Conservation (phyloP, 176 grass and related monocot genomes). For the Melocanna baccifera region DNA sequence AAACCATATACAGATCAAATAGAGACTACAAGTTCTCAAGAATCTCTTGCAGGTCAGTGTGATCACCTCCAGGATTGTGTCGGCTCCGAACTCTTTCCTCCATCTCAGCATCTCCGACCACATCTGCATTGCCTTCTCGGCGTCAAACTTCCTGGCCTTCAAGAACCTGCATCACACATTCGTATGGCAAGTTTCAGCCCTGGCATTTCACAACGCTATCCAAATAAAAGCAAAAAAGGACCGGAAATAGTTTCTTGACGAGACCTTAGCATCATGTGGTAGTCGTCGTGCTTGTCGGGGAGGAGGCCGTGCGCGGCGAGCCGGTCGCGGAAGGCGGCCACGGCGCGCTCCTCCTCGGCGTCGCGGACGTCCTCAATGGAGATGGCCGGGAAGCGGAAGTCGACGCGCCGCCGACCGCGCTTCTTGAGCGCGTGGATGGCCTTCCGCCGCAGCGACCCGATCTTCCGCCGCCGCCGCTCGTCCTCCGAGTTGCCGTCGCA, state of each 20-base stretch:
- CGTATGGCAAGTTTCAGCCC: background rate
- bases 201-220: background rate
- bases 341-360: slow-evolving; percentile 87
- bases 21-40: background rate
- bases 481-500: slow-evolving; percentile 90
- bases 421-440: slow-evolving; percentile 88
- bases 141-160: slow-evolving; percentile 90
- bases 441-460: slow-evolving; percentile 80
- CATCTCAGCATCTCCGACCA: slow-evolving; percentile 95
- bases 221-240: background rate
- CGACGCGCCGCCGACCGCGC: slow-evolving; percentile 76
- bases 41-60: background rate
- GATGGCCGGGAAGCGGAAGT: slow-evolving; percentile 85
- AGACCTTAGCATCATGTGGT: slow-evolving; percentile 91
- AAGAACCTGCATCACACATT: slow-evolving; percentile 57
- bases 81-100: slow-evolving; percentile 86
- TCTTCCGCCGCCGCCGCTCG: slow-evolving; percentile 87
- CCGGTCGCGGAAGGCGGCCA: slow-evolving; percentile 66
- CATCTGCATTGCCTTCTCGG: slow-evolving; percentile 87
- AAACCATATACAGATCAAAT: background rate
- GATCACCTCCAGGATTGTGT: slow-evolving; percentile 84
- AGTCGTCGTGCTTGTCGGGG: slow-evolving; percentile 85
- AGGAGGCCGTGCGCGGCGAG: slow-evolving; percentile 63
- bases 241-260: background rate
- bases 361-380: slow-evolving; percentile 94